Percentiles rank a stretch among this genome's conserved stretches.
These are phyloP conservation scores for Arthrobotrys iridis DNA, from an alignment of 2,329 filamentous ascomycete genomes.

Conservation along the genomic window DNA sequence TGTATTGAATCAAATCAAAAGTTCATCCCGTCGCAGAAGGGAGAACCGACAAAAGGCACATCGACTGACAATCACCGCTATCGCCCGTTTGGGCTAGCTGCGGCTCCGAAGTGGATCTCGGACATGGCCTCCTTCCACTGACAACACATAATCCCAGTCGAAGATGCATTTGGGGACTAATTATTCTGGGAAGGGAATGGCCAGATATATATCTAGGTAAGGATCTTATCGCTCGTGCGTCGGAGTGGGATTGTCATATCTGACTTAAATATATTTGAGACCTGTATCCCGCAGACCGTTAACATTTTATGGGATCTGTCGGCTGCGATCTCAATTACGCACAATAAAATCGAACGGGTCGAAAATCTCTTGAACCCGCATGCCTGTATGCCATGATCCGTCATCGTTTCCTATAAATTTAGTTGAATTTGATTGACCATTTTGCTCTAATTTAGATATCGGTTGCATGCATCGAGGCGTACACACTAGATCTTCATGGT, in stretches of 20 bases:
- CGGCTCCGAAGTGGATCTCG: constrained; percentile 24
- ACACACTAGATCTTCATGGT: background rate
- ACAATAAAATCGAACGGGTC: too few relatives aligned
- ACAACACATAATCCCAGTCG: constrained; percentile 19
- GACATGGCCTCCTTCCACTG: background rate
- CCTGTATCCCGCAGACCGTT: too few relatives aligned
- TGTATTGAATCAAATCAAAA: constrained; percentile 1
- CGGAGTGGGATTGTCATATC: background rate
- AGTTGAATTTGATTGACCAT: background rate
- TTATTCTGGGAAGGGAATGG: constrained; percentile 20
- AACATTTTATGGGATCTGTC: too few relatives aligned
- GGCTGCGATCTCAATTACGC: too few relatives aligned
- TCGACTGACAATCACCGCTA: constrained; percentile 27
- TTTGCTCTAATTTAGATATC: constrained; percentile 1
- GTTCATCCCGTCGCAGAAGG: constrained; percentile 13
- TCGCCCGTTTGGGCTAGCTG: constrained; percentile 16
- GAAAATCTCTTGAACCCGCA: too few relatives aligned
- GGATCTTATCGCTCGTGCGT: constrained; percentile 9
- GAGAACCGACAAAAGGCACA: constrained; percentile 9
- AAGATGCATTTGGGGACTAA: background rate
- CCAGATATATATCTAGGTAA: background rate
- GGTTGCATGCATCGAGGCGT: background rate
- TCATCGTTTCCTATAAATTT: background rate
- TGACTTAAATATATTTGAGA: too few relatives aligned
- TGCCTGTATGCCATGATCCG: too few relatives aligned